Evolutionary conservation across 148 eudicot genomes (phyloP).

Genomic region (Limonium bicolor): DNA sequence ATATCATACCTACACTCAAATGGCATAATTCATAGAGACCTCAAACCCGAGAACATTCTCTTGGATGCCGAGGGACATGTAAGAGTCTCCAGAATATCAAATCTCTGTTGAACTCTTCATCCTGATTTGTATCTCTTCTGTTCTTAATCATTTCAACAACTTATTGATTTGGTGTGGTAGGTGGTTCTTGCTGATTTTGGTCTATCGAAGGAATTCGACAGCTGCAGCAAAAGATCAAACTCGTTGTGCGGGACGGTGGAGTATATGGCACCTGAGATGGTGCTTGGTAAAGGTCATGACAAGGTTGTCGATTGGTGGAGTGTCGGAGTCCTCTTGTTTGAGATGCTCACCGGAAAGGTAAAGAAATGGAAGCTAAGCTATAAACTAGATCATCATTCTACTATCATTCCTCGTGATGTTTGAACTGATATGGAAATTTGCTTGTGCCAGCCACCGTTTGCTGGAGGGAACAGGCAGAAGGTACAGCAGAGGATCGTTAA

Average conservation of each 20-base stretch:
- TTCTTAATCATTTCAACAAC: too few relatives aligned
- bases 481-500: slow-evolving; percentile 78
- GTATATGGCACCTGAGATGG: slow-evolving; percentile 94
- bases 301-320: slow-evolving; percentile 99
- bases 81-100: slow-evolving; percentile 13
- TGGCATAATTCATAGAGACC: slow-evolving; percentile 94
- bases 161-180: slow-evolving; percentile 21
- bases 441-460: slow-evolving; percentile 80
- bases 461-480: slow-evolving; percentile 72
- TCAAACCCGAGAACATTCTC: slow-evolving; percentile 92
- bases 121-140: neutral
- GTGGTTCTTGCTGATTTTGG: slow-evolving; percentile 87
- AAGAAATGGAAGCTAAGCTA: neutral
- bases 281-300: slow-evolving; percentile 73
- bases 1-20: slow-evolving; percentile 84
- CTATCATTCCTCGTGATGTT: neutral
- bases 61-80: slow-evolving; percentile 88
- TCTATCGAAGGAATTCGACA: slow-evolving; percentile 81
- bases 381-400: neutral
- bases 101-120: neutral
- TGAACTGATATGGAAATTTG: neutral
- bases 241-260: slow-evolving; percentile 92
- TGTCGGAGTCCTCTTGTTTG: slow-evolving; percentile 70
- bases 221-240: slow-evolving; percentile 72
- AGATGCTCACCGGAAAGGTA: slow-evolving; percentile 85